Percentiles rank a stretch among this genome's conserved stretches.
Conservation (phyloP, 108 stramenopile genomes). For the Fistulifera pelliculosa region DNA sequence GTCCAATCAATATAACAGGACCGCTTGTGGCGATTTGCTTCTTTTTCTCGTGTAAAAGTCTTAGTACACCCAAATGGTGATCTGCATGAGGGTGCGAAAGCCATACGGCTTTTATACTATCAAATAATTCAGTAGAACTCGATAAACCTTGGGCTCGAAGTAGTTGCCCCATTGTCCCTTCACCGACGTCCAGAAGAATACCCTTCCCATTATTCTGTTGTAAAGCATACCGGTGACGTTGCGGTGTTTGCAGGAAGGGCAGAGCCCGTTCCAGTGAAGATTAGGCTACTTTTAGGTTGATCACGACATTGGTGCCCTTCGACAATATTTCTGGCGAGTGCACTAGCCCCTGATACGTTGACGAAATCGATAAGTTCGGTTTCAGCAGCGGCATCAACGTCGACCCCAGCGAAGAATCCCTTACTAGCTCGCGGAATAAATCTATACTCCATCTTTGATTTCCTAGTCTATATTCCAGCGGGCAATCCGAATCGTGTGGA, state of each 20-base stretch:
- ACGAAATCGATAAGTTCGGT: not conserved
- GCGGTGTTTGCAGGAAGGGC: conserved; percentile 97
- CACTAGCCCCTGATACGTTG: not conserved
- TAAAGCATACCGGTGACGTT: conserved; percentile 91
- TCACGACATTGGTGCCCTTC: not conserved
- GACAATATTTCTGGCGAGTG: conserved; percentile 2
- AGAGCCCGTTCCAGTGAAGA: conserved; percentile 95
- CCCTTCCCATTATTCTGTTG: conserved; percentile 41
- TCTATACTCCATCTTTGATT: not conserved
- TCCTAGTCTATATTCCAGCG: not conserved
- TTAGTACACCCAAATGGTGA: conserved; percentile 90
- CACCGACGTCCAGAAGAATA: conserved; percentile 90
- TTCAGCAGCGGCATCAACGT: too few species aligned
- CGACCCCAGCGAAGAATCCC: not conserved
- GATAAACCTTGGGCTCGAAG: conserved; percentile 32
- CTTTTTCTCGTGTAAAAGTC: conserved; percentile 62
- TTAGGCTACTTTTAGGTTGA: conserved; percentile 38
- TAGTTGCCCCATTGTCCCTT: conserved; percentile 92
- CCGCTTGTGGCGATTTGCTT: conserved; percentile 7
- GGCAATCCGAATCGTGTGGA: not conserved
- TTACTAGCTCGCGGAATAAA: conserved; percentile 5
- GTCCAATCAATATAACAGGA: conserved; percentile 83
- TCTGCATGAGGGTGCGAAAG: conserved; percentile 98
- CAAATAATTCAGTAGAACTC: conserved; percentile 4
- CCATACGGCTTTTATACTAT: conserved; percentile 67